Evolutionary conservation across 768 basidiomycete genomes (phyloP).

Genomic region (Psilocybe cyanescens): DNA sequence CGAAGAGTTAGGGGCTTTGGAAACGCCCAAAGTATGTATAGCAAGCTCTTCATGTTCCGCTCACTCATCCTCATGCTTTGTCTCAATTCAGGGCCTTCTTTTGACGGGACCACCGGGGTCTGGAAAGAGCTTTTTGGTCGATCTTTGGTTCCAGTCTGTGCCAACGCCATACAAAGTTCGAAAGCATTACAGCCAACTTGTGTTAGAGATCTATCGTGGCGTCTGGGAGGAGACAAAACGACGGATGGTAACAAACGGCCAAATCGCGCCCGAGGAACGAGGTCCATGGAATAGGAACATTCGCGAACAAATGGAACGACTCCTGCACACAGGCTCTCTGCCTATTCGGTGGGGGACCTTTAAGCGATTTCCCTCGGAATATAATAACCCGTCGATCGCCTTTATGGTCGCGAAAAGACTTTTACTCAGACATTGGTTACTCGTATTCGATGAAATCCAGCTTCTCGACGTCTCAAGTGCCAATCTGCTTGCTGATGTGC

Average conservation of each 20-base stretch:
- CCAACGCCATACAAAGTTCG: conserved; percentile 57
- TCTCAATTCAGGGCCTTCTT: conserved; percentile 44
- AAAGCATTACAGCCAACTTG: conserved; percentile 60
- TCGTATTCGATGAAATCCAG: conserved; percentile 65
- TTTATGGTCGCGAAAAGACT: conserved; percentile 49
- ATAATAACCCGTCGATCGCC: conserved; percentile 41
- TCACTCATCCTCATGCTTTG: neutral
- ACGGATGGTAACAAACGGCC: conserved; percentile 30
- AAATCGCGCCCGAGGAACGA: conserved; percentile 12
- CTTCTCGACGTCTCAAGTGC: conserved; percentile 65
- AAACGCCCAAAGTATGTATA: conserved; percentile 50
- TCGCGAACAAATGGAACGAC: conserved; percentile 29
- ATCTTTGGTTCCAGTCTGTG: conserved; percentile 57
- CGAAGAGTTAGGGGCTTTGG: conserved; percentile 53
- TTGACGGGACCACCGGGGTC: conserved; percentile 56
- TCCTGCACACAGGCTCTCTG: conserved; percentile 34
- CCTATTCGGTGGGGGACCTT: conserved; percentile 33
- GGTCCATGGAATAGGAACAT: conserved; percentile 28
- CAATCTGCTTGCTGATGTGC: conserved; percentile 49
- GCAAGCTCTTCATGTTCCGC: neutral
- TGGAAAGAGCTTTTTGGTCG: conserved; percentile 57
- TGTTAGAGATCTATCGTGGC: conserved; percentile 56
- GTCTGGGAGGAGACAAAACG: conserved; percentile 55
- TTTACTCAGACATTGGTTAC: conserved; percentile 49
- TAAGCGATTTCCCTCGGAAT: conserved; percentile 16